Evolutionary conservation across 345 rosid species (phyloP).

Genomic region (Populus tremula): DNA sequence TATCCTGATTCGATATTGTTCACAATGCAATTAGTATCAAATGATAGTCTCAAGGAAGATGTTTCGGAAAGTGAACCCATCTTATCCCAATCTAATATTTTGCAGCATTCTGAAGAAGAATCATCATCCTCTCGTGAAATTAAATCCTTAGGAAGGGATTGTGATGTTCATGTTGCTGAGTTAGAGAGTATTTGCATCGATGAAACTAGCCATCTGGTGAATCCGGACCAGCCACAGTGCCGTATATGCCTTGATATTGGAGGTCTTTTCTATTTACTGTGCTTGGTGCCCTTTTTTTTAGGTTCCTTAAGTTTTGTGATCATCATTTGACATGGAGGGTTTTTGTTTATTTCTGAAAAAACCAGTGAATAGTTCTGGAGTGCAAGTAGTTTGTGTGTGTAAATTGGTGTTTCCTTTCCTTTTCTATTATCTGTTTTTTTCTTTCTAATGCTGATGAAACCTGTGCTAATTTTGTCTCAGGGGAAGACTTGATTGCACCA

Average conservation of each 20-base stretch:
- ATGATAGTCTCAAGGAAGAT: slow-evolving; percentile 59
- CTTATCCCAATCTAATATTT: slow-evolving; percentile 38
- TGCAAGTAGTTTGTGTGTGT: not conserved
- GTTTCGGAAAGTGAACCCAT: slow-evolving; percentile 65
- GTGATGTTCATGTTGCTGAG: slow-evolving; percentile 42
- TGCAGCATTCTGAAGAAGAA: slow-evolving; percentile 49
- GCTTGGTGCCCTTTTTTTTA: slow-evolving; percentile 19
- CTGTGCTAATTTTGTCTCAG: slow-evolving; percentile 40
- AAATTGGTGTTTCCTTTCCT: not conserved
- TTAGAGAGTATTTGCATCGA: slow-evolving; percentile 50
- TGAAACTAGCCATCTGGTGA: slow-evolving; percentile 65
- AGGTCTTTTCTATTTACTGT: slow-evolving; percentile 47
- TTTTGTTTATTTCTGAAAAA: not conserved
- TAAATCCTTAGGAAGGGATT: slow-evolving; percentile 48
- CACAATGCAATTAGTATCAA: slow-evolving; percentile 81
- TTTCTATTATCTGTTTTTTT: not conserved
- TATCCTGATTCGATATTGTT: slow-evolving; percentile 27
- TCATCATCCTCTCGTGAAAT: slow-evolving; percentile 63
- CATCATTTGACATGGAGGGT: slow-evolving; percentile 11
- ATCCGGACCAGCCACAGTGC: slow-evolving; percentile 76
- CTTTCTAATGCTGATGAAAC: slow-evolving; percentile 13
- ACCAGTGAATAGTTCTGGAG: not conserved
- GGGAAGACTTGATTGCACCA: slow-evolving; percentile 91
- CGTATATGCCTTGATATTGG: slow-evolving; percentile 93
- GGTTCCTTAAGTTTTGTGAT: slow-evolving; percentile 6